These are phyloP conservation scores for Metarhizium guizhouense DNA, from an alignment of 2,329 filamentous ascomycete genomes.

Conservation along the genomic window DNA sequence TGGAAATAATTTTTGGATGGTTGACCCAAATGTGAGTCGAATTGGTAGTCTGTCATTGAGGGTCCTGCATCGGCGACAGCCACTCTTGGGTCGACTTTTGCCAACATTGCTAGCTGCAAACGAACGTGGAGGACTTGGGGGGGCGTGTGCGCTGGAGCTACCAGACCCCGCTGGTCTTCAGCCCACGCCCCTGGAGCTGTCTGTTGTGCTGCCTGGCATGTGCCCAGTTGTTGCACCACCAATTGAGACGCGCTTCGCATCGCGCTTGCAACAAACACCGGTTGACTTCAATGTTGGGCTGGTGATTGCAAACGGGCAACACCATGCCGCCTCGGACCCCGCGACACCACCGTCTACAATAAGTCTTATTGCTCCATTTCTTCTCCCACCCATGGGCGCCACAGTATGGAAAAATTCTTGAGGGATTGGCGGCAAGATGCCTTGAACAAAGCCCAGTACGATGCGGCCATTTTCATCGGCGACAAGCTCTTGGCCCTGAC, in stretches of 20 bases:
- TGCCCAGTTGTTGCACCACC: too few relatives aligned
- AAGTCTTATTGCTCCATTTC: not conserved
- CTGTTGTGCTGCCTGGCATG: too few relatives aligned
- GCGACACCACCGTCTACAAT: not conserved
- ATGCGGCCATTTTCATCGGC: constrained; percentile 92
- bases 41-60: too few relatives aligned
- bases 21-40: too few relatives aligned
- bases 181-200: not conserved
- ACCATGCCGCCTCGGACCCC: not conserved
- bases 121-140: too few relatives aligned
- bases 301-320: not conserved
- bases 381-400: constrained; percentile 10
- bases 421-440: constrained; percentile 93
- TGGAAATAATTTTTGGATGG: not conserved
- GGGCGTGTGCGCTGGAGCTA: not conserved
- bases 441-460: constrained; percentile 90
- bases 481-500: constrained; percentile 95
- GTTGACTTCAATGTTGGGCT: not conserved
- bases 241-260: not conserved
- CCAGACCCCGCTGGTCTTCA: constrained; percentile 4
- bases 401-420: constrained; percentile 82
- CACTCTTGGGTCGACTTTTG: too few relatives aligned
- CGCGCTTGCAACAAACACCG: not conserved
- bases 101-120: not conserved
- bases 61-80: too few relatives aligned